A percentile compares a stretch with the other conserved stretches of the same genome.
phyloP scores from a whole-genome alignment of 2,329 filamentous ascomycete genomes.

The Epichloe baconii region DNA sequence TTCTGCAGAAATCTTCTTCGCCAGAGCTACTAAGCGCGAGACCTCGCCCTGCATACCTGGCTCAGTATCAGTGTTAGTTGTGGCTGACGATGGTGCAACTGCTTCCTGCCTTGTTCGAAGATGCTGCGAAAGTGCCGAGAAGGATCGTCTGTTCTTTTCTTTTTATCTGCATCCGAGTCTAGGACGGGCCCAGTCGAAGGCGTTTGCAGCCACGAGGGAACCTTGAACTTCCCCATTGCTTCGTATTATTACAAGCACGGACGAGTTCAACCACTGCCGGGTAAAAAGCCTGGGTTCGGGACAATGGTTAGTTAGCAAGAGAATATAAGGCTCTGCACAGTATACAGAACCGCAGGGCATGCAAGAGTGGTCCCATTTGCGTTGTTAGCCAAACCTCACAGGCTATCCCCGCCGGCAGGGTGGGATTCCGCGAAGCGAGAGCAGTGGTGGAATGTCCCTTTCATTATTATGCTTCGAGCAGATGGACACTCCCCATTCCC shows the following conservation, averaged over 20 bases:
- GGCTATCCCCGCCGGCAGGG: background rate
- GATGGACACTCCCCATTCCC: background rate
- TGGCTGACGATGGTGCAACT: background rate
- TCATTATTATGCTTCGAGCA: background rate
- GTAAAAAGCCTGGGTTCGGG: background rate
- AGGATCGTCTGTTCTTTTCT: constrained; percentile 23
- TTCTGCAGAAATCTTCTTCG: constrained; percentile 32
- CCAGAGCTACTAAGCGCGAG: constrained; percentile 31
- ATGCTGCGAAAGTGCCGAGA: constrained; percentile 16
- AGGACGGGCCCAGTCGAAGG: constrained; percentile 9
- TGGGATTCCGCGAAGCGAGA: background rate
- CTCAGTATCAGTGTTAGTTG: constrained; percentile 1
- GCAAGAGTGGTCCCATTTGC: background rate
- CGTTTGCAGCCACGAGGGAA: constrained; percentile 23
- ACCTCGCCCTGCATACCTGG: constrained; percentile 8
- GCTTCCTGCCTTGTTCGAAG: constrained; percentile 11
- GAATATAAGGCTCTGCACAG: background rate
- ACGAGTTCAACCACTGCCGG: background rate
- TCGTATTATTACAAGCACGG: background rate
- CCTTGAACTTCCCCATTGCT: constrained; percentile 21
- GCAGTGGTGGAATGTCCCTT: background rate
- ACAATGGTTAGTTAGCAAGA: background rate
- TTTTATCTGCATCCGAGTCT: constrained; percentile 16
- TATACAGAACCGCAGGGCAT: background rate
- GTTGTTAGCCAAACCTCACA: background rate